Evolutionary conservation across 106 monocot genomes (phyloP), one percentile per base, ranked within the genome.

Genomic region (Phalaenopsis equestris): DNA sequence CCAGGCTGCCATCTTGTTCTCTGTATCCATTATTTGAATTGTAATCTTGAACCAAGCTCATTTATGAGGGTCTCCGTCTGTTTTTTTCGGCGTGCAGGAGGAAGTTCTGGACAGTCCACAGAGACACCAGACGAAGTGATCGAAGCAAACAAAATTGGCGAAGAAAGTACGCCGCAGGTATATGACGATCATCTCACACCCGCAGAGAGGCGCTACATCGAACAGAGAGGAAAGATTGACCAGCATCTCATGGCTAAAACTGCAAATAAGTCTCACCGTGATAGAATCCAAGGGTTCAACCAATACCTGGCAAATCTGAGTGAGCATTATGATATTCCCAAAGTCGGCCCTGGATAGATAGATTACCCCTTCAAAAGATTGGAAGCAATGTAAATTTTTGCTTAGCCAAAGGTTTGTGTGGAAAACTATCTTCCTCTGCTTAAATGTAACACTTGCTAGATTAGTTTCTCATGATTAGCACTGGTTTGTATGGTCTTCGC

Each of bases 281-380:
- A 97, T 81, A 78, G 92, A 70, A 97, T 97, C 73, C 84, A 90
- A 65, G 89, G 90, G 12, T 97, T 97, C 86, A 97, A 97, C 23
- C 94, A 92, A 80, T 97, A 97, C 72, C 75, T 97, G 49, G 94
- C 94, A 8, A 97, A 97, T 49, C 81, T 97, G 58, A 97, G 97
- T 39, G 97, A 97, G 97, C 97, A 97, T 76, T 97, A 97, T 68
- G 97, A 97, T 82, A 97, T 94, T 38, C 97, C 97, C 19, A 97
- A 97, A 88, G 97, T 97, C 3, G 97, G 97, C 58, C 97, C 97
- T 85, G 97, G 97, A 30, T 97, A 52, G 97, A 30, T 97, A 52
- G 52, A 52, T 52, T 52, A 14, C 52, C 52, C 52, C 15, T 12
- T 14, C 14, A 12, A 52, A 52, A 48, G 48, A 12, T 14, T 52